Percentiles rank a stretch among this genome's conserved stretches.
These are phyloP conservation scores for Clonostachys byssicola DNA, from an alignment of 2,329 filamentous ascomycete genomes.

Conservation along the genomic window DNA sequence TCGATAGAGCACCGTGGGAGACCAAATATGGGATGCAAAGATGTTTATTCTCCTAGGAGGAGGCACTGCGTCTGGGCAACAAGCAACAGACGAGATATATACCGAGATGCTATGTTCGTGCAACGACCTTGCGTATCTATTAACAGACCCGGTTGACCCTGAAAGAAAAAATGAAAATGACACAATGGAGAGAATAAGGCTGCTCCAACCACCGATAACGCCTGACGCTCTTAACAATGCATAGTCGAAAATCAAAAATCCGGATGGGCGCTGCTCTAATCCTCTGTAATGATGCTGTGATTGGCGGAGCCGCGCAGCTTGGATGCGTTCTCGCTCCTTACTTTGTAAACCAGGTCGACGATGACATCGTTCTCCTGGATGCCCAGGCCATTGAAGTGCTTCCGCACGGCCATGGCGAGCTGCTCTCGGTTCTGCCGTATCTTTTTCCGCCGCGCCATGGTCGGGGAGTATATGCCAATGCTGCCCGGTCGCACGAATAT, in stretches of 20 bases:
- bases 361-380: conserved; percentile 81
- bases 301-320: conserved; percentile 17
- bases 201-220: conserved; percentile 1
- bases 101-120: no score
- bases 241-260: background rate
- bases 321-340: conserved; percentile 30
- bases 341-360: conserved; percentile 72
- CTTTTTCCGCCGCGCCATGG: conserved; percentile 61
- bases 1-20: no score
- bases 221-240: conserved; percentile 5
- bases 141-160: no score
- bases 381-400: conserved; percentile 78
- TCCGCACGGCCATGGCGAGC: conserved; percentile 67
- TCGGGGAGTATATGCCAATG: conserved; percentile 70
- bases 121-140: no score
- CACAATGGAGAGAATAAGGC: no score
- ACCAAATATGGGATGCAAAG: no score
- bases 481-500: conserved; percentile 56
- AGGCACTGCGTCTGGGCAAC: no score
- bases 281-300: conserved; percentile 4
- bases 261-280: background rate
- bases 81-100: no score
- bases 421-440: conserved; percentile 68
- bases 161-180: no score
- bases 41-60: no score